Evolutionary conservation across 2,329 filamentous ascomycete genomes (phyloP).

Genomic region (Penicillium brevicompactum): DNA sequence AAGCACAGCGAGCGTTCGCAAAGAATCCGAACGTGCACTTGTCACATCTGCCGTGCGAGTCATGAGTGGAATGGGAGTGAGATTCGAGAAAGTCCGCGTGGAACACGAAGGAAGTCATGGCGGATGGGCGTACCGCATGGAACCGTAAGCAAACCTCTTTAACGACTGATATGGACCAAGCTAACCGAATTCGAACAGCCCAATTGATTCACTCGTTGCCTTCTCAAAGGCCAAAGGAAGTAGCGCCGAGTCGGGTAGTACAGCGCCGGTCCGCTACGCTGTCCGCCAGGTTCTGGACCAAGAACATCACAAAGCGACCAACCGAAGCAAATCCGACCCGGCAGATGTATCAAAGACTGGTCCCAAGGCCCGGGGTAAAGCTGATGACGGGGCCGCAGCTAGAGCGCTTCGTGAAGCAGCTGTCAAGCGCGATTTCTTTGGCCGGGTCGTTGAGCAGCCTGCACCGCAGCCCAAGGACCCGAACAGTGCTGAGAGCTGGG

Average conservation of each 20-base stretch:
- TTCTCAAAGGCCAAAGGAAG: conserved; percentile 54
- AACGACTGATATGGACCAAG: background rate
- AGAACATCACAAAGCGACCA: conserved; percentile 75
- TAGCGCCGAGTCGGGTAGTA: conserved; percentile 55
- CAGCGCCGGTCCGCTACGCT: conserved; percentile 81
- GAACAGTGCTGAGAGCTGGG: conserved; percentile 27
- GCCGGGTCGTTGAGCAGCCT: conserved; percentile 63
- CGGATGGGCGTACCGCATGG: conserved; percentile 89
- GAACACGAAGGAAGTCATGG: conserved; percentile 67
- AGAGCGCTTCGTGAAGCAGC: conserved; percentile 34
- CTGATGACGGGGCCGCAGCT: conserved; percentile 33
- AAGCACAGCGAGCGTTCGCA: conserved; percentile 80
- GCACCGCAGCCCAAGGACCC: conserved; percentile 43
- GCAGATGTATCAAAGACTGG: conserved; percentile 40
- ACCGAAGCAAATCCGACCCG: conserved; percentile 65
- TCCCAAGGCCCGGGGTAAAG: conserved; percentile 4
- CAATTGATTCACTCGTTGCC: conserved; percentile 74
- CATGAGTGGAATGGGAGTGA: conserved; percentile 79
- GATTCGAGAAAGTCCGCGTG: conserved; percentile 77
- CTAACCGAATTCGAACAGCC: conserved; percentile 37
- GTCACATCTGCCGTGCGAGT: conserved; percentile 78
- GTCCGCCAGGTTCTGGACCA: conserved; percentile 91
- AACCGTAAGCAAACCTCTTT: conserved; percentile 67
- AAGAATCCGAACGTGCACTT: conserved; percentile 79
- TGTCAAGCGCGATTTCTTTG: conserved; percentile 83